A percentile compares a stretch with the other conserved stretches of the same genome.
Evolutionary conservation across 768 basidiomycete genomes (phyloP).

Genomic region (Cantharellus cinnabarinus): DNA sequence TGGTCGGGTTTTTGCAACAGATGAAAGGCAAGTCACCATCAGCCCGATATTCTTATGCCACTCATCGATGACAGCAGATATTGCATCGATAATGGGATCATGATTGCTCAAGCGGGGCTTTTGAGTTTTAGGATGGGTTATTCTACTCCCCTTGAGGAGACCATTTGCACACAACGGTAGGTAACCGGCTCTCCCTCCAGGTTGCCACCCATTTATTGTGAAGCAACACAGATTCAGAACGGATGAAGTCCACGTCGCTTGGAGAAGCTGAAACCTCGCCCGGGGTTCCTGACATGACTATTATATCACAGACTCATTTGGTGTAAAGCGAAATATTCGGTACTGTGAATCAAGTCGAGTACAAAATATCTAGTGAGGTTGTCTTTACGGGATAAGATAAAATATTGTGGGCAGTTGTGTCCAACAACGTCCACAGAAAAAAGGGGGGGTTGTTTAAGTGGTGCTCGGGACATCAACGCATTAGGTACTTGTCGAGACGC

Average conservation of each 20-base stretch:
- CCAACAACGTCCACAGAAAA: no score
- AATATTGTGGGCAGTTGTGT: background rate
- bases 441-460: no score
- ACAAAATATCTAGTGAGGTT: no score
- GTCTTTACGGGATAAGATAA: background rate
- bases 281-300: background rate
- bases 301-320: background rate
- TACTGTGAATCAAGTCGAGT: background rate
- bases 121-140: slow-evolving; percentile 82
- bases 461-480: background rate
- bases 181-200: background rate
- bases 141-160: slow-evolving; percentile 53
- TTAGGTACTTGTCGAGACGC: slow-evolving; percentile 5
- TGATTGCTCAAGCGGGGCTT: slow-evolving; percentile 97
- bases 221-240: slow-evolving; percentile 55
- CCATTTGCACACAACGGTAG: slow-evolving; percentile 81
- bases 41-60: background rate
- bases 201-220: background rate
- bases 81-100: slow-evolving; percentile 98
- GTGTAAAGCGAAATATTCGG: background rate
- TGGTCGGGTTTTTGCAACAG: slow-evolving; percentile 83
- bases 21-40: slow-evolving; percentile 49
- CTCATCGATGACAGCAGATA: slow-evolving; percentile 34
- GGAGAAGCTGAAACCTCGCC: slow-evolving; percentile 34
- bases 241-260: slow-evolving; percentile 80